These are phyloP conservation scores for Coemansia sp. DNA, from an alignment of 192 early-diverging fungal genomes.

Conservation along the genomic window DNA sequence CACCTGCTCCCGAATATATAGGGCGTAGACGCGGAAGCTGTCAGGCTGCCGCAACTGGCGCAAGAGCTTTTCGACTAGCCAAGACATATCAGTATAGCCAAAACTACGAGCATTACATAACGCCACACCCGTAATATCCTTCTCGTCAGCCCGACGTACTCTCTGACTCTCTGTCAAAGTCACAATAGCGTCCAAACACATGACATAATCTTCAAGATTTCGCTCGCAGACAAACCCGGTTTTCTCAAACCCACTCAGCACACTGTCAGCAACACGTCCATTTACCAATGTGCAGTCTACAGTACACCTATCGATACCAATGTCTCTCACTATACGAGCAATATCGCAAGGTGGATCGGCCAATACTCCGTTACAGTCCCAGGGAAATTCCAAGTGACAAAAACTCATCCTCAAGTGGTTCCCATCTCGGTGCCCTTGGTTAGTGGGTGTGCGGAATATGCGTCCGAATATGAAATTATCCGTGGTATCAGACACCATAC, in stretches of 20 bases:
- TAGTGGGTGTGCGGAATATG: constrained; percentile 30
- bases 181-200: constrained; percentile 1
- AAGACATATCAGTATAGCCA: constrained; percentile 19
- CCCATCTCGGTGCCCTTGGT: constrained; percentile 22
- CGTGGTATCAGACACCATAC: constrained; percentile 13
- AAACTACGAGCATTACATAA: constrained; percentile 25
- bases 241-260: constrained; percentile 13
- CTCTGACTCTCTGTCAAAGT: neutral
- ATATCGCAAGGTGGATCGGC: constrained; percentile 34
- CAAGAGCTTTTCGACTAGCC: constrained; percentile 27
- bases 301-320: constrained; percentile 17
- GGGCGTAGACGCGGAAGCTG: constrained; percentile 4
- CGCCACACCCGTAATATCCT: neutral
- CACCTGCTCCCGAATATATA: neutral
- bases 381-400: constrained; percentile 43
- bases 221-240: constrained; percentile 17
- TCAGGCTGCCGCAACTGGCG: constrained; percentile 14
- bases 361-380: constrained; percentile 25
- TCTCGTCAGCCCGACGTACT: neutral
- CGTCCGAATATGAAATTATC: constrained; percentile 33
- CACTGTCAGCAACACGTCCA: neutral
- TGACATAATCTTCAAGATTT: constrained; percentile 18
- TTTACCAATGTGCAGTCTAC: constrained; percentile 29
- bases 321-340: constrained; percentile 5
- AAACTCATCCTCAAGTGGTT: constrained; percentile 34